A percentile compares a stretch with the other conserved stretches of the same genome.
phyloP scores from a whole-genome alignment of 23 red algal genomes.

The Chondrus crispus region DNA sequence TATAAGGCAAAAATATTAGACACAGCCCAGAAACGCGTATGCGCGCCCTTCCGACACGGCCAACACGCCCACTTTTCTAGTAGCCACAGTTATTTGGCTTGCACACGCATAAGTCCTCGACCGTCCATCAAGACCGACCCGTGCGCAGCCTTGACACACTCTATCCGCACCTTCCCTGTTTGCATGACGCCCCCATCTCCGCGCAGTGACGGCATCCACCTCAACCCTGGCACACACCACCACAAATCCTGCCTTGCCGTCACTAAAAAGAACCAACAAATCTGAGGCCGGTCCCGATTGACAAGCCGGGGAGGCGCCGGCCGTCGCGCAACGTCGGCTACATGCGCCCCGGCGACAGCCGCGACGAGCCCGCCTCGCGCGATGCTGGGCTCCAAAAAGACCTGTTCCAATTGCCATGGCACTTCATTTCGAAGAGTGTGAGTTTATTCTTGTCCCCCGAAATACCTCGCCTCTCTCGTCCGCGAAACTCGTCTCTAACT shows the following conservation, averaged over 20 bases:
- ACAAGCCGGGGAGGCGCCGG: background rate
- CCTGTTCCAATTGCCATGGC: constrained; percentile 49
- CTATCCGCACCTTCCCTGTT: too few relatives aligned
- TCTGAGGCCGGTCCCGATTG: background rate
- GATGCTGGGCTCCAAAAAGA: constrained; percentile 57
- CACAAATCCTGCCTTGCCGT: background rate
- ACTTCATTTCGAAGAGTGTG: constrained; percentile 51
- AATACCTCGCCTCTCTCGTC: background rate
- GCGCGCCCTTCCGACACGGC: constrained; percentile 1
- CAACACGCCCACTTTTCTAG: background rate
- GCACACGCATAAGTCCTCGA: background rate
- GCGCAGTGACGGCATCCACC: background rate
- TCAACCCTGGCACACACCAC: background rate
- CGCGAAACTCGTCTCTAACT: background rate
- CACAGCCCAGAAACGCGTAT: background rate
- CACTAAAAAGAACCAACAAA: background rate
- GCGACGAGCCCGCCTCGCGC: background rate
- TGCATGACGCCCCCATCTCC: too few relatives aligned
- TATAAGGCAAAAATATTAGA: too few relatives aligned
- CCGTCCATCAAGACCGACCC: background rate
- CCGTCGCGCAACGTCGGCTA: background rate
- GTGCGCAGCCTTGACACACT: background rate
- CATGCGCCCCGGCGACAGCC: background rate
- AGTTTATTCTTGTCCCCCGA: background rate
- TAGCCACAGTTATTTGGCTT: background rate